Percentiles rank a stretch among this genome's conserved stretches.
Conservation (phyloP, 192 early-diverging fungal species). For the Coemansia sp. region DNA sequence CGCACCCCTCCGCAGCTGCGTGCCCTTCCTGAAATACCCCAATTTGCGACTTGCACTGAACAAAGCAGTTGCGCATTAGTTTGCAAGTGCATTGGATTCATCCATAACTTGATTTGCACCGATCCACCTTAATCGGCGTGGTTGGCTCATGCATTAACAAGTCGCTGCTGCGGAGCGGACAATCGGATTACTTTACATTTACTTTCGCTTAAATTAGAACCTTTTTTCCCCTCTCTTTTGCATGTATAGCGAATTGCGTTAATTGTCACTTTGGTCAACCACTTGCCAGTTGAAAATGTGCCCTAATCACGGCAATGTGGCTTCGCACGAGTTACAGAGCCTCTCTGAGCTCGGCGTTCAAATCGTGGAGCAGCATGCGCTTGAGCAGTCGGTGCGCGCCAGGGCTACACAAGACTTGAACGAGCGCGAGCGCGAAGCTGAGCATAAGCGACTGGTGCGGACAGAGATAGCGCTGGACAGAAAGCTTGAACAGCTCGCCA, state of each 20-base stretch:
- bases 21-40: too few relatives aligned
- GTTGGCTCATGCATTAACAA: too few relatives aligned
- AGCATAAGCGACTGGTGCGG: constrained; percentile 69
- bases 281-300: not conserved
- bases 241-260: not conserved
- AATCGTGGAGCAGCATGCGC: constrained; percentile 61
- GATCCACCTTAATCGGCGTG: too few relatives aligned
- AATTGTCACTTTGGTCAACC: not conserved
- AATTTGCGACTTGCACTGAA: too few relatives aligned
- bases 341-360: constrained; percentile 45
- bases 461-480: constrained; percentile 17
- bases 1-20: too few relatives aligned
- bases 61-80: too few relatives aligned
- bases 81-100: too few relatives aligned
- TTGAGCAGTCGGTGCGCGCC: constrained; percentile 69
- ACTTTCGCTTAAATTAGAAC: too few relatives aligned
- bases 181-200: too few relatives aligned
- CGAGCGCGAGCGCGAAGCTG: constrained; percentile 63
- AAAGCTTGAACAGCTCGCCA: constrained; percentile 25
- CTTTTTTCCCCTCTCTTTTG: not conserved
- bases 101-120: too few relatives aligned
- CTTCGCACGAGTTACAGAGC: constrained; percentile 20
- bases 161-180: too few relatives aligned
- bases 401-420: constrained; percentile 65
- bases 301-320: not conserved